phyloP scores from a whole-genome alignment of 768 basidiomycete genomes.

The Boletus vermiculosoides region DNA sequence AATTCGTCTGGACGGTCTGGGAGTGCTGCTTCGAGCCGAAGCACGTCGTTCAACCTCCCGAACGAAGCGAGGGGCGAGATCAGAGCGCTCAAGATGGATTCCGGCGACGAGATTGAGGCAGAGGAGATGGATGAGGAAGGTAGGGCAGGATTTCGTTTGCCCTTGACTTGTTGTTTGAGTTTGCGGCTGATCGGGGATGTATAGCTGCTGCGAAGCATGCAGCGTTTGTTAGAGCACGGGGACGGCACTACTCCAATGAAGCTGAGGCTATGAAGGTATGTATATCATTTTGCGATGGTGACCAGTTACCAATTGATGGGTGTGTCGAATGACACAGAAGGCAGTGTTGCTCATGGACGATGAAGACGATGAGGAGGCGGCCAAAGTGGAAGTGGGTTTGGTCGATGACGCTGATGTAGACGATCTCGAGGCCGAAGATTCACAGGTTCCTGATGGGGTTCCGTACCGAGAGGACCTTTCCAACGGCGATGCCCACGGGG shows the following conservation, averaged over 20 bases:
- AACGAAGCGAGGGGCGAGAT: constrained; percentile 64
- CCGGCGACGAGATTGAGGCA: constrained; percentile 58
- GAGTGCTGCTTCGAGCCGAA: constrained; percentile 66
- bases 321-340: constrained; percentile 41
- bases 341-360: constrained; percentile 66
- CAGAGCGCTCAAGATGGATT: constrained; percentile 40
- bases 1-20: constrained; percentile 57
- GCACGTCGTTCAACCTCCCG: constrained; percentile 82
- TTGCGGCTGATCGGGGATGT: constrained; percentile 1
- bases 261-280: constrained; percentile 90
- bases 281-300: neutral
- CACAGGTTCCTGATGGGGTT: neutral
- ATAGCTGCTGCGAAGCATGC: constrained; percentile 80
- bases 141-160: constrained; percentile 33
- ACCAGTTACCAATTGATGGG: neutral
- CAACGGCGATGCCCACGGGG: constrained; percentile 26
- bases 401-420: constrained; percentile 19
- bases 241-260: constrained; percentile 86
- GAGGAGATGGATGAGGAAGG: constrained; percentile 92
- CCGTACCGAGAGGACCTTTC: neutral
- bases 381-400: neutral
- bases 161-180: neutral
- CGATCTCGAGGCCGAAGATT: neutral
- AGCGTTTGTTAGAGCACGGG: constrained; percentile 75
- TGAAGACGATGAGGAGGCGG: constrained; percentile 42